phyloP scores from a whole-genome alignment of 495 filamentous ascomycete species.

The Podospora pseudocomata region DNA sequence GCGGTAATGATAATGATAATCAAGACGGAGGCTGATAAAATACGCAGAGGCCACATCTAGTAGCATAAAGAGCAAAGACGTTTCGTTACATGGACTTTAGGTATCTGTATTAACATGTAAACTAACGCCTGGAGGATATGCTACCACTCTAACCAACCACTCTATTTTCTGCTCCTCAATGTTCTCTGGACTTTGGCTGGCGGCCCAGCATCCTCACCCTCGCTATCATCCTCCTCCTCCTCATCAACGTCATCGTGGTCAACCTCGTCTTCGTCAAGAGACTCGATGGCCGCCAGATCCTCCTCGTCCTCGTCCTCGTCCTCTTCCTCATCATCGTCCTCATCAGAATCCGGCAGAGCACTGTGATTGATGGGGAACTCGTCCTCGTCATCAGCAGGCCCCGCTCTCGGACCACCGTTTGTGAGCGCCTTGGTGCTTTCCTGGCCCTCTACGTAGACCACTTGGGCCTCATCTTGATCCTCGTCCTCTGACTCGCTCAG shows the following conservation, averaged over 20 bases:
- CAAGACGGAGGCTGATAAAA: background rate
- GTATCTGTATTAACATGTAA: conserved; percentile 5
- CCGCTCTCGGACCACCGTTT: conserved; percentile 28
- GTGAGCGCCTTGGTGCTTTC: conserved; percentile 45
- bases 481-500: conserved; percentile 76
- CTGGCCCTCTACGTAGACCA: conserved; percentile 86
- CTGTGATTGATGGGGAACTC: conserved; percentile 23
- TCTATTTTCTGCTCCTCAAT: conserved; percentile 5
- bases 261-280: conserved; percentile 38
- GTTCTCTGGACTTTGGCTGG: conserved; percentile 37
- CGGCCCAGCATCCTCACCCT: conserved; percentile 31
- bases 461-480: conserved; percentile 48
- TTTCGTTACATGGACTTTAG: background rate
- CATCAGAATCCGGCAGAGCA: conserved; percentile 29
- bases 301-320: conserved; percentile 24
- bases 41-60: too few relatives aligned
- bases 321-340: conserved; percentile 31
- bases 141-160: background rate
- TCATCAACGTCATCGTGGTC: conserved; percentile 40
- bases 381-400: conserved; percentile 27
- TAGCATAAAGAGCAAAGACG: too few relatives aligned
- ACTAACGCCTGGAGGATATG: background rate
- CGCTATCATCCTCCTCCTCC: conserved; percentile 36
- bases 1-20: background rate
- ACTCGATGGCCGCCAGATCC: conserved; percentile 32